phyloP scores from a whole-genome alignment of 176 grass and related monocot species.

The Ensete glaucum region DNA sequence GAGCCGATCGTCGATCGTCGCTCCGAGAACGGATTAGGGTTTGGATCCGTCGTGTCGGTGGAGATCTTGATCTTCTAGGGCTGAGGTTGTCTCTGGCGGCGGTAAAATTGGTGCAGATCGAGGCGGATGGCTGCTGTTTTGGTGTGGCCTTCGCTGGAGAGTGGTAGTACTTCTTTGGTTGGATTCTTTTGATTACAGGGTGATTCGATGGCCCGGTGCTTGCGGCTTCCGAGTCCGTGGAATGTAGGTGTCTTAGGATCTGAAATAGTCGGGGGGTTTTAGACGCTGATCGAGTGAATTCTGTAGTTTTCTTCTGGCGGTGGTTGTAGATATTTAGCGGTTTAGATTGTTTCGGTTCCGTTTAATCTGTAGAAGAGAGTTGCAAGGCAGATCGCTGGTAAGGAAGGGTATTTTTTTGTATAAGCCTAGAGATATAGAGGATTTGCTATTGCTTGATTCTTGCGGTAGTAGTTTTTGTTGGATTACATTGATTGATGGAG shows the following conservation, averaged over 20 bases:
- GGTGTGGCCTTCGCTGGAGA: neutral
- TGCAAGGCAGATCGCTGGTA: neutral
- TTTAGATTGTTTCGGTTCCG: neutral
- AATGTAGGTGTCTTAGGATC: conserved; percentile 6
- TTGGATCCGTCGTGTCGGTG: neutral
- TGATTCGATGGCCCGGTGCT: neutral
- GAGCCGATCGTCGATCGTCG: neutral
- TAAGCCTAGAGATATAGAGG: neutral
- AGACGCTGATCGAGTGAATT: neutral
- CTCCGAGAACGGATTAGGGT: neutral
- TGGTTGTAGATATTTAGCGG: neutral
- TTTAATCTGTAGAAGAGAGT: neutral
- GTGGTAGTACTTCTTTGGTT: neutral
- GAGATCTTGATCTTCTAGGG: neutral
- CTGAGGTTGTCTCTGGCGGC: neutral
- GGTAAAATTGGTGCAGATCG: neutral
- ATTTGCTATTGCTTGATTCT: conserved; percentile 1
- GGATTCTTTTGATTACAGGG: neutral
- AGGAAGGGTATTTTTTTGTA: neutral
- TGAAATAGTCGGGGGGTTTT: neutral
- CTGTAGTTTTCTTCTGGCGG: neutral
- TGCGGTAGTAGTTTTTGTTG: neutral
- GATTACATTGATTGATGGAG: conserved; percentile 29
- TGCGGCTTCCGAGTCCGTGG: neutral
- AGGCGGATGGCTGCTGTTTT: neutral